A percentile compares a stretch with the other conserved stretches of the same genome.
These are phyloP conservation scores for Eremochloa ophiuroides DNA, from an alignment of 176 grass and related monocot genomes.

Conservation along the genomic window DNA sequence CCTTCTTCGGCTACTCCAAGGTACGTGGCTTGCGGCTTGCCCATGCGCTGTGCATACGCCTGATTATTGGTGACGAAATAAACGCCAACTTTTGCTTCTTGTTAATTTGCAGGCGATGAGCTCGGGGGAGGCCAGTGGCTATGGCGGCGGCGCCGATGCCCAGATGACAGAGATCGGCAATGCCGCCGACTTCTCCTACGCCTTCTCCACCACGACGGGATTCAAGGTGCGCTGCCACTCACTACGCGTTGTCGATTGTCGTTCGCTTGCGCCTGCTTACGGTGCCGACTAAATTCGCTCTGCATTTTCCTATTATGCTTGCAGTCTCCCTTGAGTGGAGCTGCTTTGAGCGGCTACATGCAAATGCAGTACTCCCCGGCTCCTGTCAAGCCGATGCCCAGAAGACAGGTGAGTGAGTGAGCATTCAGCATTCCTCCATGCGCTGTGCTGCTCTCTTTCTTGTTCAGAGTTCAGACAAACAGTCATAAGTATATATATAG, in stretches of 20 bases:
- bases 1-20: slow-evolving; percentile 48
- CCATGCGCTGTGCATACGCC: background rate
- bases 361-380: slow-evolving; percentile 53
- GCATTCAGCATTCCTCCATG: slow-evolving; percentile 1
- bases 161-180: slow-evolving; percentile 21
- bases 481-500: background rate
- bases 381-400: slow-evolving; percentile 35
- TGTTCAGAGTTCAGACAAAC: background rate
- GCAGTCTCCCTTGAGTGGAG: slow-evolving; percentile 17
- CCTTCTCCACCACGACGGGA: slow-evolving; percentile 34
- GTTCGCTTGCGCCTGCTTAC: background rate
- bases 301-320: background rate
- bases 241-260: too few species aligned
- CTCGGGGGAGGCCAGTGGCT: slow-evolving; percentile 2
- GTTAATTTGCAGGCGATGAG: slow-evolving; percentile 9
- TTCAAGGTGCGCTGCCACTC: slow-evolving; percentile 30
- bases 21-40: background rate
- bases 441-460: background rate
- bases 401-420: slow-evolving; percentile 67
- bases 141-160: background rate
- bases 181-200: slow-evolving; percentile 46
- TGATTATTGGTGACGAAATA: background rate
- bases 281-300: slow-evolving; percentile 12
- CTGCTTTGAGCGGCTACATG: slow-evolving; percentile 38
- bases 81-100: background rate